A percentile compares a stretch with the other conserved stretches of the same genome.
Conservation (phyloP, 2,329 filamentous ascomycete genomes). For the Fusarium sp. region DNA sequence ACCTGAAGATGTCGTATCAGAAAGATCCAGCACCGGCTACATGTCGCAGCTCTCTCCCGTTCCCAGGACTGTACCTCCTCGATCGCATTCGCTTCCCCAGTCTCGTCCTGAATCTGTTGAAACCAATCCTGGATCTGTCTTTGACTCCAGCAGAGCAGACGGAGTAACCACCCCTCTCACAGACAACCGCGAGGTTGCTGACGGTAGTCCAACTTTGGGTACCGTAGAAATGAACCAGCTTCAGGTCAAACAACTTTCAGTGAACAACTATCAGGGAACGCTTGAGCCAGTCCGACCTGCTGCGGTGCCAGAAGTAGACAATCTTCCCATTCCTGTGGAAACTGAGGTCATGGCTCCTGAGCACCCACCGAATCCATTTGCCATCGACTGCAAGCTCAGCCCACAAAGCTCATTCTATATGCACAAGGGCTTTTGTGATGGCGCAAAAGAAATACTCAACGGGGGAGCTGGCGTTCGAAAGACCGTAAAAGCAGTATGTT, state of each 20-base stretch:
- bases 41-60: conserved; percentile 31
- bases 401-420: conserved; percentile 62
- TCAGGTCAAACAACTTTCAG: conserved; percentile 21
- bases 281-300: conserved; percentile 10
- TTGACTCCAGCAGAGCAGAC: conserved; percentile 37
- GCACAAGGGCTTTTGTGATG: conserved; percentile 66
- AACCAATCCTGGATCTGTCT: conserved; percentile 42
- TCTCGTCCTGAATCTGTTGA: conserved; percentile 45
- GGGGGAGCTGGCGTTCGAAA: conserved; percentile 63
- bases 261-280: conserved; percentile 32
- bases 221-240: conserved; percentile 39
- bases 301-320: conserved; percentile 35
- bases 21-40: conserved; percentile 30
- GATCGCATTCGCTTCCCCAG: conserved; percentile 26
- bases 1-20: conserved; percentile 43
- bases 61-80: conserved; percentile 31
- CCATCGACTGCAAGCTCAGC: conserved; percentile 56
- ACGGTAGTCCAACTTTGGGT: conserved; percentile 43
- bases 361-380: conserved; percentile 36
- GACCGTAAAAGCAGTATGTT: conserved; percentile 60
- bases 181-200: conserved; percentile 36
- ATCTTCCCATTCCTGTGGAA: conserved; percentile 44
- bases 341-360: conserved; percentile 24
- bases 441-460: conserved; percentile 61
- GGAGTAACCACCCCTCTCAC: conserved; percentile 37